Evolutionary conservation across 768 basidiomycete genomes (phyloP).

Genomic region (Leccinum obscurum): DNA sequence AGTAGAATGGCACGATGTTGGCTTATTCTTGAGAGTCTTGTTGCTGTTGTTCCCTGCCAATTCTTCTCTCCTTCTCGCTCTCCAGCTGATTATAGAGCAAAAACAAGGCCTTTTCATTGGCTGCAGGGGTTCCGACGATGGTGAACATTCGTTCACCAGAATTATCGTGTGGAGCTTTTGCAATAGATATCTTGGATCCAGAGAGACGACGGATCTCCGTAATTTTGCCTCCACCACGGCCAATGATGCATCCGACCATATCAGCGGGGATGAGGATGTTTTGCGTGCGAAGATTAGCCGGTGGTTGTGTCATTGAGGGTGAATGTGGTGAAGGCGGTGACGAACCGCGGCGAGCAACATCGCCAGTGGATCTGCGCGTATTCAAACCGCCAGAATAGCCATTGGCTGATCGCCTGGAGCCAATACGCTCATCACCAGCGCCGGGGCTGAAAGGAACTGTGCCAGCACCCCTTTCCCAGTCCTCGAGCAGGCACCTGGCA

Average conservation of each 20-base stretch:
- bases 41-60: slow-evolving; percentile 80
- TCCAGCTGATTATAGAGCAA: slow-evolving; percentile 96
- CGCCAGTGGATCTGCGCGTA: slow-evolving; percentile 68
- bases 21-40: slow-evolving; percentile 61
- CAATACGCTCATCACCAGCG: slow-evolving; percentile 65
- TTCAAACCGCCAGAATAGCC: slow-evolving; percentile 49
- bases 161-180: slow-evolving; percentile 98
- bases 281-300: slow-evolving; percentile 91
- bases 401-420: slow-evolving; percentile 50
- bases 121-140: slow-evolving; percentile 93
- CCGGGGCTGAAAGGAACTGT: slow-evolving; percentile 97
- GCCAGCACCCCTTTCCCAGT: slow-evolving; percentile 92
- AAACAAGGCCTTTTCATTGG: slow-evolving; percentile 97
- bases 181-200: slow-evolving; percentile 97
- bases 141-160: slow-evolving; percentile 99
- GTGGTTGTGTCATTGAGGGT: slow-evolving; percentile 52
- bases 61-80: slow-evolving; percentile 93
- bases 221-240: slow-evolving; percentile 96
- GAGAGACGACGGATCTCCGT: slow-evolving; percentile 98
- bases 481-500: slow-evolving; percentile 91
- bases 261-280: slow-evolving; percentile 99
- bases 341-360: slow-evolving; percentile 45
- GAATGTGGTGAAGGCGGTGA: slow-evolving; percentile 37
- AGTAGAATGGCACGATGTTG: neutral
- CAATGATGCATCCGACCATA: slow-evolving; percentile 98